Percentiles rank a stretch among this genome's conserved stretches.
These are phyloP conservation scores for Phytophthora quininea DNA, from an alignment of 352 stramenopile genomes.

Conservation along the genomic window DNA sequence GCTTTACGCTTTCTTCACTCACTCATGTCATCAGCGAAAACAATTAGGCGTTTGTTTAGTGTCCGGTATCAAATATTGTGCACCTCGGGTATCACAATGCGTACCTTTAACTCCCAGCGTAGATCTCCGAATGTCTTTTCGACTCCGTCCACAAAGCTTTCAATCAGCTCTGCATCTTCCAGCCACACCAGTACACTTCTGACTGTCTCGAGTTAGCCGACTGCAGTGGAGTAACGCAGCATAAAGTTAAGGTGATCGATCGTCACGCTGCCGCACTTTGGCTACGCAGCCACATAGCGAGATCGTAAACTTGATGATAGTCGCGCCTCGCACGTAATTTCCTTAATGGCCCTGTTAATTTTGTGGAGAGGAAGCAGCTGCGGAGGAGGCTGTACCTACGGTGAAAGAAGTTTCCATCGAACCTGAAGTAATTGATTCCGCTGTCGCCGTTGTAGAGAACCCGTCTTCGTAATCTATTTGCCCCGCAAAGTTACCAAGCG, in stretches of 20 bases:
- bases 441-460: too few species aligned
- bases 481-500: slow-evolving; percentile 7
- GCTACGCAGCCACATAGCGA: not conserved
- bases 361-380: not conserved
- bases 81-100: not conserved
- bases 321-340: not conserved
- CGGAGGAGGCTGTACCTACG: not conserved
- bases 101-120: not conserved
- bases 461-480: too few species aligned
- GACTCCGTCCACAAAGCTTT: not conserved
- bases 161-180: not conserved
- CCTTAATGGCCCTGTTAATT: not conserved
- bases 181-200: not conserved
- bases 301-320: not conserved
- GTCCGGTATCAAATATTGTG: not conserved
- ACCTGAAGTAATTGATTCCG: too few species aligned
- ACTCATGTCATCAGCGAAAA: not conserved
- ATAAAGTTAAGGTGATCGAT: not conserved
- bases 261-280: not conserved
- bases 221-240: not conserved
- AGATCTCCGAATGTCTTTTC: not conserved
- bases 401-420: not conserved
- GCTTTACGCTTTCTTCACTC: not conserved
- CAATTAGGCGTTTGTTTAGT: not conserved
- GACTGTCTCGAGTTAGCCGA: not conserved